These are phyloP conservation scores for Iberis pinnata DNA, from an alignment of 345 rosid genomes.

Conservation along the genomic window DNA sequence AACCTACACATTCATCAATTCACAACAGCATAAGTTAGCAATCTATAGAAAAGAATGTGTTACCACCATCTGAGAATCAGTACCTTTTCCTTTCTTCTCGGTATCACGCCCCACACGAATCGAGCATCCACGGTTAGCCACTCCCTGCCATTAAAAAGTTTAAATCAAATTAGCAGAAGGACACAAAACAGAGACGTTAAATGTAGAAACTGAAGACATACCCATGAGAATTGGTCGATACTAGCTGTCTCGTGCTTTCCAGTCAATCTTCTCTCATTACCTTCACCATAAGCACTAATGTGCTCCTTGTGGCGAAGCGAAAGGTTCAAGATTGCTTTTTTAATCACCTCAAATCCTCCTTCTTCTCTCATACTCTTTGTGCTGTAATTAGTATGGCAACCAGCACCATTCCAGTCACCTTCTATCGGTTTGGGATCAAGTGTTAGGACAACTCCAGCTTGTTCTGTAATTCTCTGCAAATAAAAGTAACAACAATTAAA, in stretches of 20 bases:
- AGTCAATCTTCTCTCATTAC: slow-evolving; percentile 91
- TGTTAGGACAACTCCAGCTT: slow-evolving; percentile 85
- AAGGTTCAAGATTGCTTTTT: slow-evolving; percentile 85
- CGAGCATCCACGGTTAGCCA: slow-evolving; percentile 96
- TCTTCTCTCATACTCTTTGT: slow-evolving; percentile 95
- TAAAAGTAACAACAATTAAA: slow-evolving; percentile 7
- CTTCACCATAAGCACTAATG: slow-evolving; percentile 95
- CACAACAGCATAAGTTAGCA: slow-evolving; percentile 19
- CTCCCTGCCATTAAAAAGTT: slow-evolving; percentile 46
- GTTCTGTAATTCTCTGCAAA: slow-evolving; percentile 90
- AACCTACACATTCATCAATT: slow-evolving; percentile 45
- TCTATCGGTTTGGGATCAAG: slow-evolving; percentile 94
- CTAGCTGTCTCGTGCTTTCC: slow-evolving; percentile 98
- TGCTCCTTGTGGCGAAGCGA: slow-evolving; percentile 86
- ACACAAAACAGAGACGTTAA: neutral
- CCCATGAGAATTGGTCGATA: slow-evolving; percentile 92
- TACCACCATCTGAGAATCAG: neutral
- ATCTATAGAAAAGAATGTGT: neutral
- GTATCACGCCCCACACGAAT: slow-evolving; percentile 97
- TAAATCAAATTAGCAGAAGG: neutral
- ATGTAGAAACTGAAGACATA: slow-evolving; percentile 10
- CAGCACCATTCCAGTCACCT: slow-evolving; percentile 99
- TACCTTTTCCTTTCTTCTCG: slow-evolving; percentile 88
- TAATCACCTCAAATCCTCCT: slow-evolving; percentile 80
- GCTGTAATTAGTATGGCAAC: slow-evolving; percentile 96